A percentile compares a stretch with the other conserved stretches of the same genome.
Evolutionary conservation across 2,329 filamentous ascomycete species (phyloP).

Genomic region (Pseudogymnoascus sp.): DNA sequence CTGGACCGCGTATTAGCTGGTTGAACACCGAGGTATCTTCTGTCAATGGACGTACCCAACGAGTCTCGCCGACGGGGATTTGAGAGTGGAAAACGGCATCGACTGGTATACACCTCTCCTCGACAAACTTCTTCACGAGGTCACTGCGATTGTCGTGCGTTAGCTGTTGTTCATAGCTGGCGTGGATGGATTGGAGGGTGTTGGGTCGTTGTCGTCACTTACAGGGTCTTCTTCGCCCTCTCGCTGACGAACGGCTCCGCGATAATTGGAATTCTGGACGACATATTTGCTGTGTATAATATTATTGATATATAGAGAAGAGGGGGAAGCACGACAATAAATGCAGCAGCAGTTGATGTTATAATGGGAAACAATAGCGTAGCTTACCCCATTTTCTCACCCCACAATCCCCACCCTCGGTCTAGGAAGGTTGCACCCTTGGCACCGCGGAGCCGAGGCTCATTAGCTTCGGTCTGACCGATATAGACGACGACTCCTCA

Average conservation of each 20-base stretch:
- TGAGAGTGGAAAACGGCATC: slow-evolving; percentile 75
- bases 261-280: slow-evolving; percentile 39
- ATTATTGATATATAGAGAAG: slow-evolving; percentile 10
- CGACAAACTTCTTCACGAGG: slow-evolving; percentile 87
- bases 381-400: slow-evolving; percentile 8
- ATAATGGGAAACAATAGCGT: slow-evolving; percentile 1
- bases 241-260: slow-evolving; percentile 59
- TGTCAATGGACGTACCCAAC: slow-evolving; percentile 49
- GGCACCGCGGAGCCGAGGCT: slow-evolving; percentile 6
- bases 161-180: slow-evolving; percentile 6
- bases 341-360: neutral
- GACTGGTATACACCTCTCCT: slow-evolving; percentile 86
- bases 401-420: slow-evolving; percentile 9
- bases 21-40: neutral
- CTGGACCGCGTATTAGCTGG: neutral
- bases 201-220: slow-evolving; percentile 1
- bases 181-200: neutral
- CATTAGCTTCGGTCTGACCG: slow-evolving; percentile 2
- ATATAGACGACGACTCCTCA: neutral
- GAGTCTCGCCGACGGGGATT: slow-evolving; percentile 63
- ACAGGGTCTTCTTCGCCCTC: slow-evolving; percentile 68
- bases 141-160: slow-evolving; percentile 37
- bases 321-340: neutral
- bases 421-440: slow-evolving; percentile 6
- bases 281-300: slow-evolving; percentile 30